phyloP scores from a whole-genome alignment of 129 eudicot species.

The Chrysanthemum seticuspe region DNA sequence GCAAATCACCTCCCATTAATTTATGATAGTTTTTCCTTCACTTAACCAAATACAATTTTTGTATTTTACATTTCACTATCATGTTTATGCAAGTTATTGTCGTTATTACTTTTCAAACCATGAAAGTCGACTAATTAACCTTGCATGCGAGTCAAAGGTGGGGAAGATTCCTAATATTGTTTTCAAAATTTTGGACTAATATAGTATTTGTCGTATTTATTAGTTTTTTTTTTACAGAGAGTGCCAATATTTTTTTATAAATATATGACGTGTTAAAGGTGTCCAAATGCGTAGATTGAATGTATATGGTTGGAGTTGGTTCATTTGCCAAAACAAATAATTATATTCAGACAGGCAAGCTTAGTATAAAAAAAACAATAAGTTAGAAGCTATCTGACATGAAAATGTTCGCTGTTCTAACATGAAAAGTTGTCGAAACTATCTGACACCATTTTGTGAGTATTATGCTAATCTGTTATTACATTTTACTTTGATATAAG shows the following conservation, averaged over 20 bases:
- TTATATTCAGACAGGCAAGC: neutral
- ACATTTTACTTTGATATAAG: too few species aligned
- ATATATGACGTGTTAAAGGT: neutral
- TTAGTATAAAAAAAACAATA: too few species aligned
- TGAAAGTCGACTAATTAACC: neutral
- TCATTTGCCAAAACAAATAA: too few species aligned
- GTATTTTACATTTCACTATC: neutral
- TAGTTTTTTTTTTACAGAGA: neutral
- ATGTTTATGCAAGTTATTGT: neutral
- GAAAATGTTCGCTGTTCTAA: too few species aligned
- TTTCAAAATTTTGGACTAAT: neutral
- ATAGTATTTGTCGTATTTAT: constrained; percentile 9
- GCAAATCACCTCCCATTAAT: too few species aligned
- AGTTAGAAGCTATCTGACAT: too few species aligned
- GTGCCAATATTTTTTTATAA: neutral
- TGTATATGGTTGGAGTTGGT: neutral
- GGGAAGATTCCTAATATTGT: neutral
- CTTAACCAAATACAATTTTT: neutral
- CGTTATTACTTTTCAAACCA: constrained; percentile 14
- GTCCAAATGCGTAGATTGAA: neutral
- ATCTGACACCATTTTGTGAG: too few species aligned
- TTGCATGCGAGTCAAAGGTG: constrained; percentile 9
- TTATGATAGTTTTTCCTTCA: neutral
- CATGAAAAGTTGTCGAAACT: too few species aligned
- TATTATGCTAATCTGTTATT: too few species aligned